A percentile compares a stretch with the other conserved stretches of the same genome.
Conservation (phyloP, 2,329 filamentous ascomycete species). For the Pseudogymnoascus sp. region DNA sequence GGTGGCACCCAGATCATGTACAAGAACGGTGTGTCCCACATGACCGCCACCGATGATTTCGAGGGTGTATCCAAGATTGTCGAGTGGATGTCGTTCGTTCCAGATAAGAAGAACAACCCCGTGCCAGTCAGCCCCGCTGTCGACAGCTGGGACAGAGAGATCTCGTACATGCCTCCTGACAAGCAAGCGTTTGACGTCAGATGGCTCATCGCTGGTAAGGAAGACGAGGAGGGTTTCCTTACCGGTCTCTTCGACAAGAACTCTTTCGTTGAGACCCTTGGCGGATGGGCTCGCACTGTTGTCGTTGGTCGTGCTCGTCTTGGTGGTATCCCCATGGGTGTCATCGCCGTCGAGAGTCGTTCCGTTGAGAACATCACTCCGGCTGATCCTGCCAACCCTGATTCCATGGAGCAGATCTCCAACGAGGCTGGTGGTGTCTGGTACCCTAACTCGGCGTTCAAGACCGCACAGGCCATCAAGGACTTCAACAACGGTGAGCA, state of each 20-base stretch:
- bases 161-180: slow-evolving; percentile 69
- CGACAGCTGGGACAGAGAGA: slow-evolving; percentile 88
- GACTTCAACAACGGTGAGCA: slow-evolving; percentile 99
- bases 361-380: slow-evolving; percentile 95
- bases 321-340: slow-evolving; percentile 95
- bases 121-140: slow-evolving; percentile 82
- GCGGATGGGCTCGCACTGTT: slow-evolving; percentile 93
- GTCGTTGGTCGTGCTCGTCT: slow-evolving; percentile 94
- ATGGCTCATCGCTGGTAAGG: slow-evolving; percentile 83
- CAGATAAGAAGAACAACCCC: slow-evolving; percentile 87
- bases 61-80: slow-evolving; percentile 97
- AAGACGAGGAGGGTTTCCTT: slow-evolving; percentile 72
- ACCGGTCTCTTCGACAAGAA: slow-evolving; percentile 91
- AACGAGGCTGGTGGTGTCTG: slow-evolving; percentile 97
- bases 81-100: slow-evolving; percentile 95
- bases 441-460: slow-evolving; percentile 99
- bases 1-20: slow-evolving; percentile 99
- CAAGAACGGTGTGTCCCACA: slow-evolving; percentile 98
- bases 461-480: slow-evolving; percentile 96
- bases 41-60: slow-evolving; percentile 96
- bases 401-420: slow-evolving; percentile 91
- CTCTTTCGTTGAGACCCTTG: slow-evolving; percentile 93
- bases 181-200: slow-evolving; percentile 88
- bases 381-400: slow-evolving; percentile 93
- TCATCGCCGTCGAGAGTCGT: slow-evolving; percentile 93